Evolutionary conservation across 345 rosid species (phyloP).

Genomic region (Physaria fendleri): DNA sequence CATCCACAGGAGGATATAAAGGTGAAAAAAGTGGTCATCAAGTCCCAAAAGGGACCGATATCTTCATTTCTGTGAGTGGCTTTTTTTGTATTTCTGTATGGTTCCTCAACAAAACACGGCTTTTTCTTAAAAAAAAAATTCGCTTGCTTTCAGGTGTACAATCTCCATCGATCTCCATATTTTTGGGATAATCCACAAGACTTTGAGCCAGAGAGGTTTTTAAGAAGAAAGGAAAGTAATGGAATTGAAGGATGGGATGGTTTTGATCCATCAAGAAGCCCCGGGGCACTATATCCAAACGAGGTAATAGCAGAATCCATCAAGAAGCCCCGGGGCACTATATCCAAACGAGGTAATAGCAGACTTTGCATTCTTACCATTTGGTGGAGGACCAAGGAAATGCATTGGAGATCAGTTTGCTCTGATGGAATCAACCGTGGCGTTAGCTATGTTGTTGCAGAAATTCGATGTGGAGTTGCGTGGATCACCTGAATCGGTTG

Average conservation of each 20-base stretch:
- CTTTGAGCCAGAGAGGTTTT: conserved; percentile 81
- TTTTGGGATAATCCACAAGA: conserved; percentile 76
- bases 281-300: conserved; percentile 81
- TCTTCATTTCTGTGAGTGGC: conserved; percentile 70
- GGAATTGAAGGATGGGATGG: conserved; percentile 88
- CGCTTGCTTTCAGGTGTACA: conserved; percentile 51
- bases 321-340: conserved; percentile 84
- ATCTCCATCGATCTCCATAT: conserved; percentile 88
- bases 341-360: conserved; percentile 97
- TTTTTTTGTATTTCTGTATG: not conserved
- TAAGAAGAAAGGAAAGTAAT: conserved; percentile 39
- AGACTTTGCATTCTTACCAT: conserved; percentile 85
- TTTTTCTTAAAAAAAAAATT: not conserved
- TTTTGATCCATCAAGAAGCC: conserved; percentile 87
- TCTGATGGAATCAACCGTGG: conserved; percentile 79
- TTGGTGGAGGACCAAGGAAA: conserved; percentile 93
- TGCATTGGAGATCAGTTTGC: conserved; percentile 98
- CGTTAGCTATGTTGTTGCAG: conserved; percentile 66
- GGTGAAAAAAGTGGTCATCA: conserved; percentile 69
- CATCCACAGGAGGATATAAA: conserved; percentile 60
- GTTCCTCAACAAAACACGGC: not conserved
- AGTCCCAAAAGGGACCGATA: conserved; percentile 82
- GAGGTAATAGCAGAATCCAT: no score
- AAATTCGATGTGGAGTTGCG: conserved; percentile 67
- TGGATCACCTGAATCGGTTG: conserved; percentile 68